A percentile compares a stretch with the other conserved stretches of the same genome.
These are phyloP conservation scores for Diaporthe citriasiana DNA, from an alignment of 2,329 filamentous ascomycete genomes.

Conservation along the genomic window DNA sequence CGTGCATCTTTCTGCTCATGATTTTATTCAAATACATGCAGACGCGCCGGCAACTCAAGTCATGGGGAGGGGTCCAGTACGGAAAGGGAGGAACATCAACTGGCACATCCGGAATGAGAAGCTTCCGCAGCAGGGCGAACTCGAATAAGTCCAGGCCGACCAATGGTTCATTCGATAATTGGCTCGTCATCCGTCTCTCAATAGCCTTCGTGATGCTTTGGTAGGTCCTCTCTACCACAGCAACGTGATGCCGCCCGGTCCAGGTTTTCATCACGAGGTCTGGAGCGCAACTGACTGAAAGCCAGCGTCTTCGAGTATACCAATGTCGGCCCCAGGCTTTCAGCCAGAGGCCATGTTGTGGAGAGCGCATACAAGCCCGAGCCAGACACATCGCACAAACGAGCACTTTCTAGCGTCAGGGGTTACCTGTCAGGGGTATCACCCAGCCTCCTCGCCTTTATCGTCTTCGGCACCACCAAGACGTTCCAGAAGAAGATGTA, in stretches of 20 bases:
- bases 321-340: constrained; percentile 31
- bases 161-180: constrained; percentile 36
- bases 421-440: constrained; percentile 49
- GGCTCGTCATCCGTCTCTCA: constrained; percentile 40
- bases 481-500: constrained; percentile 46
- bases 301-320: constrained; percentile 40
- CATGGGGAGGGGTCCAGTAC: constrained; percentile 33
- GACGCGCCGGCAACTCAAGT: constrained; percentile 29
- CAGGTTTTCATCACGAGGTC: too few relatives aligned
- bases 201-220: constrained; percentile 40
- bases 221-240: constrained; percentile 5
- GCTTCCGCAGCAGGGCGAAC: constrained; percentile 28
- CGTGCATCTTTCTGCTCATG: constrained; percentile 39
- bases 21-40: constrained; percentile 40
- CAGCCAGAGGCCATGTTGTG: constrained; percentile 48
- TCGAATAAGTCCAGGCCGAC: not conserved
- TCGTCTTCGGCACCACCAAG: constrained; percentile 48
- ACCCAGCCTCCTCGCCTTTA: constrained; percentile 45
- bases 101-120: not conserved
- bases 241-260: not conserved
- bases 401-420: constrained; percentile 39
- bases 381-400: constrained; percentile 35
- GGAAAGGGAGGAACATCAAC: constrained; percentile 3
- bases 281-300: not conserved
- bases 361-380: constrained; percentile 50